Percentiles rank a stretch among this genome's conserved stretches.
phyloP scores from a whole-genome alignment of 2,329 filamentous ascomycete genomes.

The Lachnellula hyalina region DNA sequence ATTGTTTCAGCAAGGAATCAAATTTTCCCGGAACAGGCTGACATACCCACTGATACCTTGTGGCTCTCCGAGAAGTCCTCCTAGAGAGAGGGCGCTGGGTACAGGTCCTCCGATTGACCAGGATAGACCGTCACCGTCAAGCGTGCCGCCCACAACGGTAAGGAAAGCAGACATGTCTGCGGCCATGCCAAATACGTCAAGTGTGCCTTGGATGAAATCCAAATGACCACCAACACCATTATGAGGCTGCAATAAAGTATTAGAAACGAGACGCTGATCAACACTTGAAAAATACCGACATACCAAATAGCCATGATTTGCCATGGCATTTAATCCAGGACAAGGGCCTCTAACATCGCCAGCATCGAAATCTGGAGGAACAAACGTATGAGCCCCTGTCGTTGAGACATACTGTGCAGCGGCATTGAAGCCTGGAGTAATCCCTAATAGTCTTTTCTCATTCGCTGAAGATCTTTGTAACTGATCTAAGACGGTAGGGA shows the following conservation, averaged over 20 bases:
- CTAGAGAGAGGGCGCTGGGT: conserved; percentile 26
- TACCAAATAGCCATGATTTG: conserved; percentile 2
- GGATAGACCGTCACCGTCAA: conserved; percentile 43
- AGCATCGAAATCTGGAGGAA: conserved; percentile 30
- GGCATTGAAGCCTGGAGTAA: conserved; percentile 5
- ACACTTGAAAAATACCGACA: background rate
- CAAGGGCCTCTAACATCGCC: conserved; percentile 36
- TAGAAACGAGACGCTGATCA: background rate
- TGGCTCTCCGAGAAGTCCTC: conserved; percentile 34
- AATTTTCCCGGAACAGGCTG: background rate
- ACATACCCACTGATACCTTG: conserved; percentile 31
- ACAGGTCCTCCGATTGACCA: conserved; percentile 48
- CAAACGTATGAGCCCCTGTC: conserved; percentile 32
- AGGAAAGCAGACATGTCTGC: conserved; percentile 36
- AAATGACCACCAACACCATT: background rate
- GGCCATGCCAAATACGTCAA: conserved; percentile 40
- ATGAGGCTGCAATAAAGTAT: background rate
- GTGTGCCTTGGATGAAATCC: background rate
- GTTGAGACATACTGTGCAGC: conserved; percentile 11
- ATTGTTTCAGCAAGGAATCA: conserved; percentile 23
- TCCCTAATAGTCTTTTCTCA: background rate
- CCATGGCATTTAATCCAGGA: conserved; percentile 24
- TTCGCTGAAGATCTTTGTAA: background rate
- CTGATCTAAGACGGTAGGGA: background rate
- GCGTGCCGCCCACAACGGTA: conserved; percentile 39